Evolutionary conservation across 2,329 filamentous ascomycete genomes (phyloP).

Genomic region (Verticillium longisporum): DNA sequence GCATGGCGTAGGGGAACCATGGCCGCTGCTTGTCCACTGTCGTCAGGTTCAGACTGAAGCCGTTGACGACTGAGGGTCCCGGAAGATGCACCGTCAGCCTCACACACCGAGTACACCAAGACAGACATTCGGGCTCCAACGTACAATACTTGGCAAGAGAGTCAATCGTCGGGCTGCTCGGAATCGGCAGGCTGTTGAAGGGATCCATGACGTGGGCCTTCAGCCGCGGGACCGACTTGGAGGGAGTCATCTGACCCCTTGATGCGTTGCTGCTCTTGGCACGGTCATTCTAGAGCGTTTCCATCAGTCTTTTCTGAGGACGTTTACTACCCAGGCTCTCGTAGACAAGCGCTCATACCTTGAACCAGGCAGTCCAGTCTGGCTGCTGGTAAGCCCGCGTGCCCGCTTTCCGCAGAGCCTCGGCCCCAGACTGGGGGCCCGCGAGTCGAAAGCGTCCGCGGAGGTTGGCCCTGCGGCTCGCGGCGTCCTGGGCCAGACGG

Average conservation of each 20-base stretch:
- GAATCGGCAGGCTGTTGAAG: slow-evolving; percentile 11
- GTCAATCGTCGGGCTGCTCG: slow-evolving; percentile 5
- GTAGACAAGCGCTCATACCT: not conserved
- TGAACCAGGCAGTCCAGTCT: not conserved
- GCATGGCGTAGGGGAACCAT: slow-evolving; percentile 13
- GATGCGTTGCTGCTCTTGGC: not conserved
- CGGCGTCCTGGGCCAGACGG: not conserved
- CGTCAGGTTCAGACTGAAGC: slow-evolving; percentile 10
- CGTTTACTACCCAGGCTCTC: not conserved
- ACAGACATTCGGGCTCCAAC: not conserved
- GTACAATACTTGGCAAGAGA: slow-evolving; percentile 11
- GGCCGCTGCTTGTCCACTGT: slow-evolving; percentile 8
- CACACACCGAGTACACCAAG: not conserved
- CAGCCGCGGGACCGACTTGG: not conserved
- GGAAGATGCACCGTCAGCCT: not conserved
- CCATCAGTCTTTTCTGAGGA: not conserved
- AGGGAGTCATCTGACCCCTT: not conserved
- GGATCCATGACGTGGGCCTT: slow-evolving; percentile 6
- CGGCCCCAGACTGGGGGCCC: not conserved
- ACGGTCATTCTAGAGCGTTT: not conserved
- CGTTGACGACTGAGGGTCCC: slow-evolving; percentile 7
- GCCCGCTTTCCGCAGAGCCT: not conserved
- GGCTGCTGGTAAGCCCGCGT: not conserved
- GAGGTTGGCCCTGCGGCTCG: slow-evolving; percentile 4
- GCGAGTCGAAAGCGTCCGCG: slow-evolving; percentile 10